phyloP scores from a whole-genome alignment of 2,329 filamentous ascomycete genomes.

The Bipolaris victoriae region DNA sequence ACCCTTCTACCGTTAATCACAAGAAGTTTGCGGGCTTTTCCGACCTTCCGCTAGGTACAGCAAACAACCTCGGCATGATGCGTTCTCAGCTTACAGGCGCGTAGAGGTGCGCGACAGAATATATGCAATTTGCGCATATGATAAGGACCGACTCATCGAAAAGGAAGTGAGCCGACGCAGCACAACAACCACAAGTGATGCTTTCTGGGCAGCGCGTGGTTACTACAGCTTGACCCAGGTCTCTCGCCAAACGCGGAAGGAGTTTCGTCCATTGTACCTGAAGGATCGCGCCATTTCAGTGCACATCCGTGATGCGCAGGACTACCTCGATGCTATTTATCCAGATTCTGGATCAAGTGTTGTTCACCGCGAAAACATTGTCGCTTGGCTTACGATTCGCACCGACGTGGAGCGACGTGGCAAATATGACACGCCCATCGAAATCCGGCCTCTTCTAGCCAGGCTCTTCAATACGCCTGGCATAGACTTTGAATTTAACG shows the following conservation, averaged over 20 bases:
- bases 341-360: conserved; percentile 3
- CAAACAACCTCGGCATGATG: conserved; percentile 10
- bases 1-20: conserved; percentile 9
- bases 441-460: conserved; percentile 12
- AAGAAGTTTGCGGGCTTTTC: conserved; percentile 11
- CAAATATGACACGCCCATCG: conserved; percentile 18
- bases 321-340: conserved; percentile 13
- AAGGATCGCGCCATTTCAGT: conserved; percentile 15
- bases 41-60: conserved; percentile 15
- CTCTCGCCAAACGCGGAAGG: conserved; percentile 14
- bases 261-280: conserved; percentile 14
- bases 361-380: conserved; percentile 9
- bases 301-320: conserved; percentile 17
- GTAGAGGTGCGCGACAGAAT: conserved; percentile 20
- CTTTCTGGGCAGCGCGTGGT: conserved; percentile 12
- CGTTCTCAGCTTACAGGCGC: conserved; percentile 11
- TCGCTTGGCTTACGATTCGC: conserved; percentile 15
- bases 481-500: conserved; percentile 15
- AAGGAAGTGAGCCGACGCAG: conserved; percentile 14
- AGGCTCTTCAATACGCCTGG: conserved; percentile 11
- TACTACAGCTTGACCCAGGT: conserved; percentile 17
- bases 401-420: conserved; percentile 16
- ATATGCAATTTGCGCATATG: conserved; percentile 10
- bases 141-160: conserved; percentile 14
- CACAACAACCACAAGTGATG: conserved; percentile 6